Percentiles rank a stretch among this genome's conserved stretches.
Conservation (phyloP, 2,329 filamentous ascomycete genomes). For the Nectriaceae sp. region DNA sequence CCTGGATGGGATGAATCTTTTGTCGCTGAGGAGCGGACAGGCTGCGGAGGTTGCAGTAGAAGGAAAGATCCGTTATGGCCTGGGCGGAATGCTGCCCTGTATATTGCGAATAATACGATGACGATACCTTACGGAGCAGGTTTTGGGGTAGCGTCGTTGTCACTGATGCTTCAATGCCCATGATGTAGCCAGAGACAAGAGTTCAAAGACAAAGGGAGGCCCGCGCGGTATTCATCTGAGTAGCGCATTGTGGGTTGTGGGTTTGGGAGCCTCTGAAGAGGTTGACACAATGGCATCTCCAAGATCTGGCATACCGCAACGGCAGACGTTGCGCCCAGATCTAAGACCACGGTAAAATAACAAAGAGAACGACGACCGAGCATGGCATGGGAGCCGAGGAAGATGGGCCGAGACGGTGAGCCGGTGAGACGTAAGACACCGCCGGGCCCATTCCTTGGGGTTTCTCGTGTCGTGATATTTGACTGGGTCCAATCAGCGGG, state of each 20-base stretch:
- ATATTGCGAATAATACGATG: too few species aligned
- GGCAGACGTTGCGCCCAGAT: conserved; percentile 19
- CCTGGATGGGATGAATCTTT: background rate
- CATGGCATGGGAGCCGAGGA: conserved; percentile 16
- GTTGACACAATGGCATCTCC: conserved; percentile 6
- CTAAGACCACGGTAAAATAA: conserved; percentile 19
- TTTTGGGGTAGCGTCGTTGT: too few species aligned
- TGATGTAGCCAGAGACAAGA: too few species aligned
- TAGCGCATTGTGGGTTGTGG: conserved; percentile 10
- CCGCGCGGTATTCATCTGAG: background rate
- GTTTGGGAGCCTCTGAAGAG: too few species aligned
- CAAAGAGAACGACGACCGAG: conserved; percentile 14
- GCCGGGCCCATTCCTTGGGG: conserved; percentile 11
- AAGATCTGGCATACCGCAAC: conserved; percentile 11
- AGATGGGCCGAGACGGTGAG: conserved; percentile 22
- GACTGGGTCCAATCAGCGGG: background rate
- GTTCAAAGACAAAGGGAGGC: too few species aligned
- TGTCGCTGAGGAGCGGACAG: too few species aligned
- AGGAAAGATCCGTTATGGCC: too few species aligned
- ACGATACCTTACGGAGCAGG: too few species aligned
- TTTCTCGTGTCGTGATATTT: conserved; percentile 15
- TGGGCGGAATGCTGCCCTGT: too few species aligned
- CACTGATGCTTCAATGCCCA: too few species aligned
- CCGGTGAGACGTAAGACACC: conserved; percentile 11
- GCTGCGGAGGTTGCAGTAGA: too few species aligned